Percentiles rank a stretch among this genome's conserved stretches.
These are phyloP conservation scores for Agroathelia rolfsii DNA, from an alignment of 1,284 basidiomycete species.

Conservation along the genomic window DNA sequence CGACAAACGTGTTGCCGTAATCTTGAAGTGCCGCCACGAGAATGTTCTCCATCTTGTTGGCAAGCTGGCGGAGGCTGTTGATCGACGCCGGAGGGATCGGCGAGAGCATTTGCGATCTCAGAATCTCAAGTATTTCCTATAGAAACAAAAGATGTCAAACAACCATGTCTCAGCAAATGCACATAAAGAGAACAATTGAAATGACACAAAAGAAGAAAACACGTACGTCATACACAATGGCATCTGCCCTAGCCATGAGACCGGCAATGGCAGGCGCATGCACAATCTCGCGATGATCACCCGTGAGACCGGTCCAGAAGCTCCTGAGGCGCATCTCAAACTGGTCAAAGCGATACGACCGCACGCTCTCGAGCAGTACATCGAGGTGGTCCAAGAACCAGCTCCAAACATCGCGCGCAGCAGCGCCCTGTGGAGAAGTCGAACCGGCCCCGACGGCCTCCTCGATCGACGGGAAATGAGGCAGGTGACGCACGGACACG, in stretches of 20 bases:
- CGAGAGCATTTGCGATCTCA: slow-evolving; percentile 75
- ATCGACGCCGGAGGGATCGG: slow-evolving; percentile 61
- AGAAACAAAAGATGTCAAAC: slow-evolving; percentile 10
- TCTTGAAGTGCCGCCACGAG: slow-evolving; percentile 68
- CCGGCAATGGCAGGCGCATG: slow-evolving; percentile 82
- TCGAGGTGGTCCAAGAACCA: slow-evolving; percentile 85
- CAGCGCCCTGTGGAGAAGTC: slow-evolving; percentile 60
- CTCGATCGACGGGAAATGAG: slow-evolving; percentile 75
- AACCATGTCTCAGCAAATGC: slow-evolving; percentile 2
- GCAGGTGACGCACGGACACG: slow-evolving; percentile 67
- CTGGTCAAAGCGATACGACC: slow-evolving; percentile 73
- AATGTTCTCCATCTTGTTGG: slow-evolving; percentile 88
- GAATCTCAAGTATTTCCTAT: slow-evolving; percentile 78
- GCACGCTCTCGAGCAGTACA: slow-evolving; percentile 63
- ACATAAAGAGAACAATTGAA: slow-evolving; percentile 3
- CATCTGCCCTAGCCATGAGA: slow-evolving; percentile 80
- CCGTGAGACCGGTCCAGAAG: slow-evolving; percentile 69
- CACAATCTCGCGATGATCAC: slow-evolving; percentile 72
- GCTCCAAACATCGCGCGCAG: slow-evolving; percentile 74
- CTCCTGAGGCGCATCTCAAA: slow-evolving; percentile 76
- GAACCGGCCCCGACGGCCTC: slow-evolving; percentile 70
- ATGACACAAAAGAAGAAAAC: slow-evolving; percentile 7
- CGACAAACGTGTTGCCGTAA: slow-evolving; percentile 83
- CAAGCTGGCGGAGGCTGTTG: slow-evolving; percentile 65
- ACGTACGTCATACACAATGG: slow-evolving; percentile 79